Percentiles rank a stretch among this genome's conserved stretches.
These are phyloP conservation scores for Chalaropsis ovoidea DNA, from an alignment of 2,329 filamentous ascomycete species.

Conservation along the genomic window DNA sequence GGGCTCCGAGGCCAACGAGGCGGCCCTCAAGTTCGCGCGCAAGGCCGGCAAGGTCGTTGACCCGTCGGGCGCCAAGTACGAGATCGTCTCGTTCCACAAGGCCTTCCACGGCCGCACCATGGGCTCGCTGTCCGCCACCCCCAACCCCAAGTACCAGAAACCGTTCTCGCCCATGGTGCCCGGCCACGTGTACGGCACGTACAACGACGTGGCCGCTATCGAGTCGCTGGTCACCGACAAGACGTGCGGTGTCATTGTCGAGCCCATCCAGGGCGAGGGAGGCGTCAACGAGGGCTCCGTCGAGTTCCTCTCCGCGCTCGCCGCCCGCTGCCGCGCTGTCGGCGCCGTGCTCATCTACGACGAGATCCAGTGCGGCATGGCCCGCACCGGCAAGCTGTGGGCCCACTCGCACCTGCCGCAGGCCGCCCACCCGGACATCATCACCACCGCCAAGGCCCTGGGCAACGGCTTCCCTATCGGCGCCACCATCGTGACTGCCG, in stretches of 20 bases:
- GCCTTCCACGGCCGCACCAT: constrained; percentile 96
- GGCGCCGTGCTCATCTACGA: constrained; percentile 87
- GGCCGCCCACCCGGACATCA: constrained; percentile 81
- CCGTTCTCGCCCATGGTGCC: constrained; percentile 94
- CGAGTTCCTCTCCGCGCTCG: constrained; percentile 77
- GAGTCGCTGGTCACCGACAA: constrained; percentile 65
- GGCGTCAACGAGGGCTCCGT: constrained; percentile 75
- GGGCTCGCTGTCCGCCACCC: constrained; percentile 89
- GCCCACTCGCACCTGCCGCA: constrained; percentile 65
- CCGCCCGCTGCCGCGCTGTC: constrained; percentile 71
- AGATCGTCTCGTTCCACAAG: constrained; percentile 81
- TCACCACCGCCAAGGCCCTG: constrained; percentile 90
- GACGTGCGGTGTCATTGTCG: constrained; percentile 89
- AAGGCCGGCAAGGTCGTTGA: constrained; percentile 75
- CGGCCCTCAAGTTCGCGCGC: constrained; percentile 90
- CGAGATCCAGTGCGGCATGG: constrained; percentile 92
- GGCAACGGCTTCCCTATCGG: constrained; percentile 95
- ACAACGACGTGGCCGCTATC: constrained; percentile 69
- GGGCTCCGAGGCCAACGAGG: constrained; percentile 93
- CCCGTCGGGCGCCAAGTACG: constrained; percentile 61
- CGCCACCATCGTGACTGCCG: constrained; percentile 44
- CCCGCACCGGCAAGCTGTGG: constrained; percentile 82
- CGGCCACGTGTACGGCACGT: constrained; percentile 76
- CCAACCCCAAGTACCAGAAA: constrained; percentile 93
- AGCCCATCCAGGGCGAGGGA: constrained; percentile 95